Base-by-base conservation (phyloP, 2,329 filamentous ascomycete species). In the Penicillium glabrum region DNA sequence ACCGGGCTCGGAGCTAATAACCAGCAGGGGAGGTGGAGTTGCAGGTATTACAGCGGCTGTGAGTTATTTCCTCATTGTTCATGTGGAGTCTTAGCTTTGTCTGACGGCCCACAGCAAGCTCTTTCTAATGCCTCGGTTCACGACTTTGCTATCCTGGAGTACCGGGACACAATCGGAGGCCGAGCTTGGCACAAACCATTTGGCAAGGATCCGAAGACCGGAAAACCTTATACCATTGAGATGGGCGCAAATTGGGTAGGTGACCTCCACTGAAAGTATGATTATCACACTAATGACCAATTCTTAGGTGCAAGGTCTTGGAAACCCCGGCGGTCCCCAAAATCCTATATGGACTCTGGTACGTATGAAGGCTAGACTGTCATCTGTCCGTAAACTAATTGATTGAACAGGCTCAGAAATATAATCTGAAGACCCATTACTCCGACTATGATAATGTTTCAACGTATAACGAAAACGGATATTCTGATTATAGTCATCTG, bases 211-310 rank as follows among this genome's bases (percentile, higher is more conserved):
- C 53, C 67, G 4, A 74, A 82, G 10, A 43, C 44, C 33, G 84
- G 84, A 0, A 75, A 79, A 0, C 80, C 83, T 0, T 86, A 85
- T 57, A 79, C 76, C 0, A 77, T 90, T 13, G 87, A 89, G 68
- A 73, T 87, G 1, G 87, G 87, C 2, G 87, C 87, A 6, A 90
- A 89, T 61, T 90, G 87, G 87, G 79, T 80, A 68, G 44, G 54
- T 16, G 23, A 54, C n/a, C 11, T 13, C 33, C 19, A 13, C 37
- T 16, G 0, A 21, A 39, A 14, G 11, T 16, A n/a, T 23, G 16
- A 41, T 6, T 2, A 14, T 13, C 33, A 29, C 8, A 41, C 35
- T 21, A 41, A 41, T 41, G 37, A 26, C 3, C 26, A 27, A 21
- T 16, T 26, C 13, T 4, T 48, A 78, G 76, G 67, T 79, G 29